Percentiles rank a stretch among this genome's conserved stretches.
Conservation (phyloP, 257 asterid species). For the Solanum okadae region DNA sequence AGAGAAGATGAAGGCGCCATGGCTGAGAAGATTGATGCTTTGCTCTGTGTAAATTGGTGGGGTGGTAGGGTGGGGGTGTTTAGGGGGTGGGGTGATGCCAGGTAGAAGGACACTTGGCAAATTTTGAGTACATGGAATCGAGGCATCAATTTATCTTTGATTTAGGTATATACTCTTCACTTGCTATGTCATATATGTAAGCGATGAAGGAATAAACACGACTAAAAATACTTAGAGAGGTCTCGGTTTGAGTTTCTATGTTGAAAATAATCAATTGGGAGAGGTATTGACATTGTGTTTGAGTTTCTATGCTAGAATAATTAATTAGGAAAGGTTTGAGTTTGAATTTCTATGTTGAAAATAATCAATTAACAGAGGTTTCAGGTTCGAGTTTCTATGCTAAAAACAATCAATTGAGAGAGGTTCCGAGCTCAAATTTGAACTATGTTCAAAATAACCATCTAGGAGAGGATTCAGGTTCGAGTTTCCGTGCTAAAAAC, state of each 20-base stretch:
- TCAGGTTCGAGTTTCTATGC: neutral
- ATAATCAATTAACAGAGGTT: neutral
- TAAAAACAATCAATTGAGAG: neutral
- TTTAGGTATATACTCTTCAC: neutral
- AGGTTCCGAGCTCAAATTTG: too few relatives aligned
- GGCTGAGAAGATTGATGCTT: constrained; percentile 13
- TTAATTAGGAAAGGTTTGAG: too few relatives aligned
- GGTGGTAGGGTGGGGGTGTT: neutral
- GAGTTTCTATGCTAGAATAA: neutral
- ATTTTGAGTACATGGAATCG: constrained; percentile 10
- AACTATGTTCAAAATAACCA: too few relatives aligned
- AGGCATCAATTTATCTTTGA: constrained; percentile 36
- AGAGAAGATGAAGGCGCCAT: constrained; percentile 14
- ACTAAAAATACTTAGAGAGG: neutral
- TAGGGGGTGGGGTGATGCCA: constrained; percentile 30
- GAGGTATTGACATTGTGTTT: neutral
- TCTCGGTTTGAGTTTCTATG: neutral
- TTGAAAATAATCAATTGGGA: neutral
- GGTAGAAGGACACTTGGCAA: constrained; percentile 48
- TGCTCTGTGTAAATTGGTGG: neutral
- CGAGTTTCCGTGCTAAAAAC: too few relatives aligned
- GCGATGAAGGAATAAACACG: neutral
- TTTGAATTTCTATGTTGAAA: too few relatives aligned
- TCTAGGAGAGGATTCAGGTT: too few relatives aligned
- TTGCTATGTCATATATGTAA: neutral